Conservation (phyloP, 805 yeast species). For the Saccharomycopsis sp. region DNA sequence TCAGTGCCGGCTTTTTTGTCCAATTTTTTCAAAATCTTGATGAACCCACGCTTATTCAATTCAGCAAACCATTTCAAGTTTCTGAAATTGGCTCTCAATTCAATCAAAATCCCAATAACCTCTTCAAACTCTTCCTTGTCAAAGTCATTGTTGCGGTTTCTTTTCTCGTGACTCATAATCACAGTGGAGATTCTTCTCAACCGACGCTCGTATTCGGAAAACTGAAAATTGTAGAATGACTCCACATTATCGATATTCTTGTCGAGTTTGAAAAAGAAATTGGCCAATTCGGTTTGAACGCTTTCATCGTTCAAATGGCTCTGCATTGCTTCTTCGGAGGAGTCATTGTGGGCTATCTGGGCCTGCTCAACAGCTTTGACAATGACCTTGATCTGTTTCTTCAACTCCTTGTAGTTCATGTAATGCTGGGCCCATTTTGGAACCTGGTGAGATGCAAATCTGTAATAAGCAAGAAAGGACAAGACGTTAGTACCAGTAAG, state of each 20-base stretch:
- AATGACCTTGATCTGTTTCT: slow-evolving; percentile 67
- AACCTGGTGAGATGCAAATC: slow-evolving; percentile 70
- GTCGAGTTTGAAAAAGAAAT: slow-evolving; percentile 71
- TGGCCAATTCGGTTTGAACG: slow-evolving; percentile 42
- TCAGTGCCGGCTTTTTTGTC: slow-evolving; percentile 72
- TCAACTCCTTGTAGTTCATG: slow-evolving; percentile 77
- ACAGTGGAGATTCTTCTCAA: slow-evolving; percentile 39
- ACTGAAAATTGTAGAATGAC: slow-evolving; percentile 65
- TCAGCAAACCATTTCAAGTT: slow-evolving; percentile 93
- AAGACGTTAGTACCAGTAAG: too few relatives aligned
- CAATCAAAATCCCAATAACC: slow-evolving; percentile 57
- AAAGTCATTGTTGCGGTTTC: slow-evolving; percentile 24
- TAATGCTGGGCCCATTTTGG: slow-evolving; percentile 87
- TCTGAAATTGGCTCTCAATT: slow-evolving; percentile 64
- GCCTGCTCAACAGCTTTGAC: slow-evolving; percentile 29
- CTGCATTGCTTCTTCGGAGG: slow-evolving; percentile 20
- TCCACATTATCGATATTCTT: slow-evolving; percentile 76
- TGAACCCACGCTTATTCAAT: slow-evolving; percentile 80
- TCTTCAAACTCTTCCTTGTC: slow-evolving; percentile 52
- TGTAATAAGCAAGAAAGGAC: too few relatives aligned
- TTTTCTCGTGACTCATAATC: slow-evolving; percentile 22
- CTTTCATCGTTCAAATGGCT: slow-evolving; percentile 34
- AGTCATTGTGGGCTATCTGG: slow-evolving; percentile 5
- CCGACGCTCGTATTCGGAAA: slow-evolving; percentile 64
- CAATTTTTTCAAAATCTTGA: slow-evolving; percentile 79